These are phyloP conservation scores for Boletus calvinii DNA, from an alignment of 1,284 basidiomycete species.

Conservation along the genomic window DNA sequence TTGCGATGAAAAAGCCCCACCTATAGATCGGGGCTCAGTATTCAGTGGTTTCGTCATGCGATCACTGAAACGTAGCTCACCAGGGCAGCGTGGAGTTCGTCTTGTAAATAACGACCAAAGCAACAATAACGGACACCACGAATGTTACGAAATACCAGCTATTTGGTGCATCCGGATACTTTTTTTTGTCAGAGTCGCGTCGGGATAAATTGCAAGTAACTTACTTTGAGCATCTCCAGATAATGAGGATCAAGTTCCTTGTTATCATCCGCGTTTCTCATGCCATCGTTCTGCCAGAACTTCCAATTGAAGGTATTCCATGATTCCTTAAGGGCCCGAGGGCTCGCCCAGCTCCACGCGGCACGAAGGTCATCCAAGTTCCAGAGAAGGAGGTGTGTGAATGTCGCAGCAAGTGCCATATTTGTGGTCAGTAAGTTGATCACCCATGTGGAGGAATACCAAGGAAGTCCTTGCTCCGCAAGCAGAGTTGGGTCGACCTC, in stretches of 20 bases:
- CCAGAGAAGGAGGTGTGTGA: constrained; percentile 53
- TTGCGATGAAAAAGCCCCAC: constrained; percentile 40
- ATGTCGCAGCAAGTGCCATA: constrained; percentile 45
- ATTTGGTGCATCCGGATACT: constrained; percentile 49
- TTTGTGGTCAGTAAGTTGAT: constrained; percentile 31
- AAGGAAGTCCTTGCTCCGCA: constrained; percentile 42
- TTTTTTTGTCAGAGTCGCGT: not conserved
- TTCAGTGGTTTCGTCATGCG: not conserved
- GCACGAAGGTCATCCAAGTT: constrained; percentile 42
- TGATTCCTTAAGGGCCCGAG: constrained; percentile 10
- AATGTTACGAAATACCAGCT: constrained; percentile 47
- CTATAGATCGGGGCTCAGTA: constrained; percentile 1
- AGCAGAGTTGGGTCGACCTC: constrained; percentile 46
- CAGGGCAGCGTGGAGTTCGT: constrained; percentile 51
- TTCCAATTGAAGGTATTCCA: constrained; percentile 39
- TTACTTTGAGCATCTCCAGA: constrained; percentile 48
- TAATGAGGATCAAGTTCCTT: constrained; percentile 48
- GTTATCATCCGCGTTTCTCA: constrained; percentile 33
- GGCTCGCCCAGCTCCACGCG: constrained; percentile 47
- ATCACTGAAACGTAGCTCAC: constrained; percentile 34
- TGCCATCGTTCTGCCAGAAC: constrained; percentile 46
- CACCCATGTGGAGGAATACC: constrained; percentile 40
- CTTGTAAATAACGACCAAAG: constrained; percentile 48
- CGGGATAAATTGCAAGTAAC: not conserved
- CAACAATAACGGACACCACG: constrained; percentile 38